A percentile compares a stretch with the other conserved stretches of the same genome.
Conservation (phyloP, 768 basidiomycete species). For the Tylopilus vinaceipallidus region DNA sequence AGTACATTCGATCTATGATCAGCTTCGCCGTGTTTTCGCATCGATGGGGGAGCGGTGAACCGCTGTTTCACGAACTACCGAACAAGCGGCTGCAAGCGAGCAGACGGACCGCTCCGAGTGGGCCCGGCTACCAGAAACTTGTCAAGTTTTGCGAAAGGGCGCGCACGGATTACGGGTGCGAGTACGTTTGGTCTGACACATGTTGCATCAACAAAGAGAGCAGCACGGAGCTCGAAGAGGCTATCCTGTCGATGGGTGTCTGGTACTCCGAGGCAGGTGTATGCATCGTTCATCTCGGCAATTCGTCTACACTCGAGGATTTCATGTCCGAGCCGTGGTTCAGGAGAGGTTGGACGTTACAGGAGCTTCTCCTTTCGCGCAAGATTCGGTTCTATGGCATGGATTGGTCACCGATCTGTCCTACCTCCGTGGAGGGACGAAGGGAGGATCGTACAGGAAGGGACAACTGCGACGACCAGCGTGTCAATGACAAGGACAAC, state of each 20-base stretch:
- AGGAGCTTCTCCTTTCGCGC: constrained; percentile 23
- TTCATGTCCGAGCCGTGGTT: constrained; percentile 25
- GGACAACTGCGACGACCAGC: constrained; percentile 14
- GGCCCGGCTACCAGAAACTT: constrained; percentile 26
- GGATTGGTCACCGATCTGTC: constrained; percentile 23
- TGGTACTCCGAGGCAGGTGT: constrained; percentile 26
- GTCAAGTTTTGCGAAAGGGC: constrained; percentile 29
- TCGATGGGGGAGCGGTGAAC: constrained; percentile 25
- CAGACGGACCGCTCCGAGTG: constrained; percentile 14
- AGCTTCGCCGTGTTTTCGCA: constrained; percentile 29
- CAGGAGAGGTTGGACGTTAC: constrained; percentile 22
- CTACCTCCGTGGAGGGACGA: constrained; percentile 11
- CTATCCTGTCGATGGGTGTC: constrained; percentile 21
- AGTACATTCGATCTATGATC: constrained; percentile 17
- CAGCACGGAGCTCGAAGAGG: constrained; percentile 28
- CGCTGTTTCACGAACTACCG: constrained; percentile 22
- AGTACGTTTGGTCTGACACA: constrained; percentile 29
- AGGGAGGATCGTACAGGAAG: constrained; percentile 11
- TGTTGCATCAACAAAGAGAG: constrained; percentile 30
- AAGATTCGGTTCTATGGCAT: constrained; percentile 25
- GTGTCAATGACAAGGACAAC: constrained; percentile 24
- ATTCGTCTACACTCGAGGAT: constrained; percentile 23
- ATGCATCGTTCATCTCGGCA: constrained; percentile 24
- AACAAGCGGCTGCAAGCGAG: constrained; percentile 12
- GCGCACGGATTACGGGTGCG: constrained; percentile 20